These are phyloP conservation scores for Melanomma pulvis-pyrius DNA, from an alignment of 495 filamentous ascomycete species.

Conservation along the genomic window DNA sequence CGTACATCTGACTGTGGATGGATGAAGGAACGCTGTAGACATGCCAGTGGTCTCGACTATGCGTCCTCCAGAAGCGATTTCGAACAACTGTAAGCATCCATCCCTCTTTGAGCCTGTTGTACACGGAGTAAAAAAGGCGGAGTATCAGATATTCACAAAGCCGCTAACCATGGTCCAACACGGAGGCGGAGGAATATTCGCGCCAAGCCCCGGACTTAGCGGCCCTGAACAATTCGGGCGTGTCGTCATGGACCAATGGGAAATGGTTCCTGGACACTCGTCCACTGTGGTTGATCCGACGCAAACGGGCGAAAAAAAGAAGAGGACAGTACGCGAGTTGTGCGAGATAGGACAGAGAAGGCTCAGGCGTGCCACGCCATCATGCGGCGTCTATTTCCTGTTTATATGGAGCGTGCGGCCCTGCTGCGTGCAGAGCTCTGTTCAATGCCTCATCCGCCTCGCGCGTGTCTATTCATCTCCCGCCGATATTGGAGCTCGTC, in stretches of 20 bases:
- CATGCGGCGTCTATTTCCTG: no score
- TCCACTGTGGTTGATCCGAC: not conserved
- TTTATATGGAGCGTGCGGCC: no score
- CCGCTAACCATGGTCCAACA: not conserved
- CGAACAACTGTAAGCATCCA: not conserved
- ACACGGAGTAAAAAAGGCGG: not conserved
- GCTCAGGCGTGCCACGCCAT: no score
- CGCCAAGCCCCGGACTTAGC: slow-evolving; percentile 3
- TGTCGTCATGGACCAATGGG: slow-evolving; percentile 15
- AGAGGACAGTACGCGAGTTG: not conserved
- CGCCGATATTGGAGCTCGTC: no score
- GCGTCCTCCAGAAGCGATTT: no score
- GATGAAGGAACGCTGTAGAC: not conserved
- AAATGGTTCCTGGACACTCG: not conserved
- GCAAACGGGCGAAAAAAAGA: not conserved
- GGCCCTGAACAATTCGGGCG: not conserved
- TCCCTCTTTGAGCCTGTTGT: not conserved
- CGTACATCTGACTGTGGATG: not conserved
- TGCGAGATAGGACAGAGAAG: no score
- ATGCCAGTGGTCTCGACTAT: no score
- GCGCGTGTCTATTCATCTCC: no score
- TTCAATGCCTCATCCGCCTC: no score
- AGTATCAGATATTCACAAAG: not conserved
- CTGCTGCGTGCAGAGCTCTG: no score
- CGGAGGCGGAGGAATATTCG: not conserved